Evolutionary conservation across 23 red algal species (phyloP).

Genomic region (Rhodosorus marinus): DNA sequence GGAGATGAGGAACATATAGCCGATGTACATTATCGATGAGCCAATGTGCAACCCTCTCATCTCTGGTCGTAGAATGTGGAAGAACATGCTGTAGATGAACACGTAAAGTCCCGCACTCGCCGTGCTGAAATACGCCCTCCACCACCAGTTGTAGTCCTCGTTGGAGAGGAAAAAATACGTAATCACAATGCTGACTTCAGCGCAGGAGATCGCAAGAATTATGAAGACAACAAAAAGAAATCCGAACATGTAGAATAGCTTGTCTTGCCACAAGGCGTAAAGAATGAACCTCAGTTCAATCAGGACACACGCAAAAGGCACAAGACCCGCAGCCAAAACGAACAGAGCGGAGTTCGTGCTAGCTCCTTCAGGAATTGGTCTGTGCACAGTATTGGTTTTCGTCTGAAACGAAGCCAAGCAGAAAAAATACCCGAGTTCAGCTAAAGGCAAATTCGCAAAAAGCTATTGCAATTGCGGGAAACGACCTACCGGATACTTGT

Average conservation of each 20-base stretch:
- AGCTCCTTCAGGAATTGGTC: constrained; percentile 49
- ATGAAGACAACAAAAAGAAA: constrained; percentile 61
- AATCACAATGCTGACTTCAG: constrained; percentile 74
- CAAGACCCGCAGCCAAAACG: too few relatives aligned
- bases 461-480: too few relatives aligned
- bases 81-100: constrained; percentile 81
- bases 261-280: constrained; percentile 51
- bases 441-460: too few relatives aligned
- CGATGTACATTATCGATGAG: constrained; percentile 55
- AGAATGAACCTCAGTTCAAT: constrained; percentile 83
- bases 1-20: constrained; percentile 54
- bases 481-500: constrained; percentile 12
- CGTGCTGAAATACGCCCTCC: constrained; percentile 51
- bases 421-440: too few relatives aligned
- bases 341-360: constrained; percentile 34
- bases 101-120: constrained; percentile 71
- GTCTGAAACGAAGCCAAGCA: too few relatives aligned
- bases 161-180: constrained; percentile 60
- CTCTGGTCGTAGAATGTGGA: constrained; percentile 33
- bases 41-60: constrained; percentile 31
- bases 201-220: constrained; percentile 70
- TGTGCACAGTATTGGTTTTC: constrained; percentile 77
- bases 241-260: constrained; percentile 82
- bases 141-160: constrained; percentile 81
- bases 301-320: too few relatives aligned